Evolutionary conservation across 2,329 filamentous ascomycete genomes (phyloP).

Genomic region (Fusarium aywerte): DNA sequence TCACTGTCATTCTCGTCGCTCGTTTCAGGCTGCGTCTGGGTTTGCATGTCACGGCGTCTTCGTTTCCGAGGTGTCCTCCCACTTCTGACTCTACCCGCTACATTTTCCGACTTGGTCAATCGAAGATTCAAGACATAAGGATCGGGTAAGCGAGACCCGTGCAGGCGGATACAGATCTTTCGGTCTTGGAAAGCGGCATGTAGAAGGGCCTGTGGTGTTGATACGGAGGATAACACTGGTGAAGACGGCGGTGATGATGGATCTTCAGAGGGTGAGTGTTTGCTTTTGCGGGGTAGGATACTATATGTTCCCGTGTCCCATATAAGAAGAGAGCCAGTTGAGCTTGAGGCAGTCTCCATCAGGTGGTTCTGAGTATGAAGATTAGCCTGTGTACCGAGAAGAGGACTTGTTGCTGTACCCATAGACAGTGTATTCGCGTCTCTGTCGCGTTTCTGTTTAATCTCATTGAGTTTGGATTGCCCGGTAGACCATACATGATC

Average conservation of each 20-base stretch:
- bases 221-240: constrained; percentile 25
- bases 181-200: constrained; percentile 62
- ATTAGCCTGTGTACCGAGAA: neutral
- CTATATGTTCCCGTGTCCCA: constrained; percentile 72
- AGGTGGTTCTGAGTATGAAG: constrained; percentile 63
- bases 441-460: constrained; percentile 69
- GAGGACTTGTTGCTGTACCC: constrained; percentile 54
- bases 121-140: constrained; percentile 66
- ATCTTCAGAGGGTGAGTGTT: constrained; percentile 50
- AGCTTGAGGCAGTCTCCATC: constrained; percentile 65
- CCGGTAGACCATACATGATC: constrained; percentile 71
- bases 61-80: constrained; percentile 10
- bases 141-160: constrained; percentile 64
- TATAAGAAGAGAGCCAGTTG: constrained; percentile 68
- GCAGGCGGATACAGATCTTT: constrained; percentile 66
- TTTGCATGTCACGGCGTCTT: constrained; percentile 13
- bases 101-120: constrained; percentile 59
- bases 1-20: constrained; percentile 38
- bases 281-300: constrained; percentile 58
- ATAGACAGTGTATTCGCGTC: constrained; percentile 69
- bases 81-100: constrained; percentile 46
- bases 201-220: constrained; percentile 60
- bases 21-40: constrained; percentile 38
- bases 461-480: constrained; percentile 65
- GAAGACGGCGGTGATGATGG: constrained; percentile 41